Evolutionary conservation across 2,329 filamentous ascomycete species (phyloP), one percentile per base, ranked within the genome.

Genomic region (Penicillium thymicola): DNA sequence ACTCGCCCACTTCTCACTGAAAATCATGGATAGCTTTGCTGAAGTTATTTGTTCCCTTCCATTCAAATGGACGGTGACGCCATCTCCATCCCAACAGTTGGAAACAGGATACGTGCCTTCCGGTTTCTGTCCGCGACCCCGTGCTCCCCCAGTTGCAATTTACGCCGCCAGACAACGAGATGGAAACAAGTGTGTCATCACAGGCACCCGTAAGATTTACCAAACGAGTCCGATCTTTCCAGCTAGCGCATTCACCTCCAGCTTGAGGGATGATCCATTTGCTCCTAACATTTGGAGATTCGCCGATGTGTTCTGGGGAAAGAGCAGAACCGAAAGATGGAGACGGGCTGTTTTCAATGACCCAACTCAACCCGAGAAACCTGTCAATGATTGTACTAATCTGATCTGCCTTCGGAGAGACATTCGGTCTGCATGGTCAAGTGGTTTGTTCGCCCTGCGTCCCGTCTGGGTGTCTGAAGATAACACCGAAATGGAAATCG

Each of bases 351-450:
- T 45, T 21, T 58, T 51, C 27, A 51, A 52, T 10, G 27, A 51
- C 18, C 48, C 47, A 28, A 16, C 14, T 3, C 16, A 48, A 7
- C 30, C 53, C 8, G 5, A 34, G 2, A 34, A 9, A 10, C 16
- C 32, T 10, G 43, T 47, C 2, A 40, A 43, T 37, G 53, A 49
- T 42, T 58, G 51, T 30, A 32, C 54, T 0, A 59, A 58, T 27
- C 36, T 59, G 27, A 59, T 59, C 23, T 59, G 58, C 16, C 50
- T 59, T 34, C 46, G 54, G 6, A 47, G 32, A 21, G 55, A 58
- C 32, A 28, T 59, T 14, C 55, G 50, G 1, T 25, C 42, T 14
- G 58, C 41, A 23, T 59, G 55, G 41, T 27, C 30, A 7, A 23
- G 45, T 28, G 58, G 49, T 14, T 36, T 47, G 25, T 59, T 53